phyloP scores from a whole-genome alignment of 495 filamentous ascomycete genomes.

The Achaetomiella virescens region DNA sequence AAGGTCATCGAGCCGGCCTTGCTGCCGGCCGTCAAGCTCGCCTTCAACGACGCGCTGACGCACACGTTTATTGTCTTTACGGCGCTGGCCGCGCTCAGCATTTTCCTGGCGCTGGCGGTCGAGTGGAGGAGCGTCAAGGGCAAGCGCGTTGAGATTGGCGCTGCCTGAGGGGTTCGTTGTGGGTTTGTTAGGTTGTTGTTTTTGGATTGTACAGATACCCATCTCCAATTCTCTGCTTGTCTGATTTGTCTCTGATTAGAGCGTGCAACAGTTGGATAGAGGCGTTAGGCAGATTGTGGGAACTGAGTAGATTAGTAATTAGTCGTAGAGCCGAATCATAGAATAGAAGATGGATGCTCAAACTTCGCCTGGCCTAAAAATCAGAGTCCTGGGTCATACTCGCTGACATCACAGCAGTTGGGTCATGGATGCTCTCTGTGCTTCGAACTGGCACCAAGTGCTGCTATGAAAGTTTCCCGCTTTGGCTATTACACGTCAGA shows the following conservation, averaged over 20 bases:
- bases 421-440: too few species aligned
- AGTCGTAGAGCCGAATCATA: too few species aligned
- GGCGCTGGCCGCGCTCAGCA: slow-evolving; percentile 54
- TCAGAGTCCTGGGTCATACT: too few species aligned
- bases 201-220: not conserved
- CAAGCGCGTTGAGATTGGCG: slow-evolving; percentile 62
- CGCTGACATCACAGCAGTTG: too few species aligned
- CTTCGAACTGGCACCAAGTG: too few species aligned
- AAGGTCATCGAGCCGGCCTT: slow-evolving; percentile 36
- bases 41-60: slow-evolving; percentile 67
- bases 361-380: too few species aligned
- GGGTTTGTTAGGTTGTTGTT: not conserved
- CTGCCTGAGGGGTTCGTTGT: slow-evolving; percentile 41
- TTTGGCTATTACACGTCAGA: too few species aligned
- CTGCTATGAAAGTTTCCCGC: too few species aligned
- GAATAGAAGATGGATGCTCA: too few species aligned
- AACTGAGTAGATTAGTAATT: too few species aligned
- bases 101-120: slow-evolving; percentile 55
- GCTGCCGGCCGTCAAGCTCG: slow-evolving; percentile 51
- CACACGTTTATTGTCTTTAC: slow-evolving; percentile 63
- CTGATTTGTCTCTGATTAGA: not conserved
- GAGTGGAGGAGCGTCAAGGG: slow-evolving; percentile 85
- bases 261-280: not conserved
- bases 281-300: too few species aligned
- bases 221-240: not conserved